Base-by-base conservation (phyloP, 352 stramenopile genomes). In the Plasmopara viticola region DNA sequence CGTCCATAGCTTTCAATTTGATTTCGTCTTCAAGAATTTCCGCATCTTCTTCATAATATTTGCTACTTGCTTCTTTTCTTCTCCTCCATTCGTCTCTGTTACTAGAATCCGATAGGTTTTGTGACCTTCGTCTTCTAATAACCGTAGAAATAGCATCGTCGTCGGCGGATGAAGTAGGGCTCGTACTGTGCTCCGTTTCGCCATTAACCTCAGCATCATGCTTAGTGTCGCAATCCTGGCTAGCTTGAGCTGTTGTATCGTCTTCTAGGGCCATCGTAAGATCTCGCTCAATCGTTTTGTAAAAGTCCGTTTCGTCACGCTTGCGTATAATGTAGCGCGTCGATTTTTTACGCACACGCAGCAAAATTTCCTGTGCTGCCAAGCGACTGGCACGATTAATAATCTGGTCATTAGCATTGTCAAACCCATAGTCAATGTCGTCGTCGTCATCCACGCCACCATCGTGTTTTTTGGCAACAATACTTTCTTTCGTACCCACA, bases 271-370 rank as follows among this genome's bases (percentile, higher is more conserved):
- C 79, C 25, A 90, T 66, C 5, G 76, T 90, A 28, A 93, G 62
- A 56, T 93, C 82, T n/a, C 70, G 67, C 46, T 93, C 82, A 15
- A 93, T 87, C n/a, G 75, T 89, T 60, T 87, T 86, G 67, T 90
- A 93, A 29, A 92, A 88, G 47, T 76, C 70, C 2, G 70, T 68
- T 56, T 90, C 77, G 37, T 87, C 73, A 0, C 74, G 76, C 55
- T 90, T 88, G 31, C 78, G 76, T 62, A 84, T 71, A 41, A 93
- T 87, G 49, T 87, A 93, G 0, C 79, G 77, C 48, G 71, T 68
- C 10, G 77, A 87, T 58, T 87, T 88, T 40, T 77, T 81, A 10
- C 80, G 77, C 31, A 93, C 79, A 37, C 70, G 70, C 43, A 78
- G 44, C 17, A 93, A 52, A 42, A 85, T 74, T 57, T 89, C 74